Percentiles rank a stretch among this genome's conserved stretches.
Evolutionary conservation across 1,139 yeast species (phyloP).

Genomic region (Debaryomyces sp.): DNA sequence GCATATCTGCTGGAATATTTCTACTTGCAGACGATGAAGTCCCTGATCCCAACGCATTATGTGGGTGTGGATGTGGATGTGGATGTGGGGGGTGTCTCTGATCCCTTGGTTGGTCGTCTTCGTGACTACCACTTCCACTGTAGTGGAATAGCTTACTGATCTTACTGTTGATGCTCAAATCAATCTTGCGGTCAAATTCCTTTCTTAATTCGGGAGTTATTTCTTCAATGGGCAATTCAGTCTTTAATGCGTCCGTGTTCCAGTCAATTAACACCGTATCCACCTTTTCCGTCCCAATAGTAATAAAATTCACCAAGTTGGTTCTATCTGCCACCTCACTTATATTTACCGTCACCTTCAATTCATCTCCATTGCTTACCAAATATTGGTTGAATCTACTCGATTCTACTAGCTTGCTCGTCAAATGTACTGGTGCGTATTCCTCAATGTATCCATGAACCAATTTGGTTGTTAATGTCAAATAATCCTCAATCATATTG

Average conservation of each 20-base stretch:
- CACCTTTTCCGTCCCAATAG: conserved; percentile 7
- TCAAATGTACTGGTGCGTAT: conserved; percentile 1
- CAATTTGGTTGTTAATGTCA: conserved; percentile 28
- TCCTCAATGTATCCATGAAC: conserved; percentile 29
- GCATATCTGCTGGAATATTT: conserved; percentile 41
- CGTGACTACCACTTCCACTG: not conserved
- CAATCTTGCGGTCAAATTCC: conserved; percentile 5
- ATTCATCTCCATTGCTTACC: conserved; percentile 16
- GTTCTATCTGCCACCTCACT: conserved; percentile 12
- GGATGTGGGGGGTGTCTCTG: not conserved
- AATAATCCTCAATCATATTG: conserved; percentile 22
- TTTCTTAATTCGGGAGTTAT: conserved; percentile 2
- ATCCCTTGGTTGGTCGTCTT: not conserved
- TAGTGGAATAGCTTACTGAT: not conserved
- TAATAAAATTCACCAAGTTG: conserved; percentile 3
- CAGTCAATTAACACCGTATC: conserved; percentile 5
- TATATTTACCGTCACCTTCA: conserved; percentile 19
- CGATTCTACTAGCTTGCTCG: conserved; percentile 3
- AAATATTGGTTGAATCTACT: conserved; percentile 20
- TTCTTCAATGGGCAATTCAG: conserved; percentile 7
- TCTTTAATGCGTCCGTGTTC: not conserved
- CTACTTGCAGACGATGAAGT: conserved; percentile 1
- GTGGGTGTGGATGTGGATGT: not conserved
- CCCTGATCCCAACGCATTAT: not conserved
- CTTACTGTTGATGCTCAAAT: not conserved